These are phyloP conservation scores for Fagopyrum esculentum DNA, from an alignment of 148 eudicot genomes.

Conservation along the genomic window DNA sequence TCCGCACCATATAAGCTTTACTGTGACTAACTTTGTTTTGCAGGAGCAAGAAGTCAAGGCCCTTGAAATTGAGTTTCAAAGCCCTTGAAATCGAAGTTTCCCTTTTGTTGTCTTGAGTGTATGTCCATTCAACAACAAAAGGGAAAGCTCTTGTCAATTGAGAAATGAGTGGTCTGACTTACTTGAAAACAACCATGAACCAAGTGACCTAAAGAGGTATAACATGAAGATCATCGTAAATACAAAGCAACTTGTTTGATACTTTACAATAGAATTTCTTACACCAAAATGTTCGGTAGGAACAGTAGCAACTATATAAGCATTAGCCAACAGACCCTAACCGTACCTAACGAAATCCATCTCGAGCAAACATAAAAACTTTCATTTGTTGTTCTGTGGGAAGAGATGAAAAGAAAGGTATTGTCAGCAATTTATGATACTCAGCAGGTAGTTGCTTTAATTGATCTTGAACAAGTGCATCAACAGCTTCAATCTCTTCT, in stretches of 20 bases:
- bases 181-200: neutral
- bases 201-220: neutral
- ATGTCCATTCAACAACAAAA: no score
- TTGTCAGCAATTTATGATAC: slow-evolving; percentile 41
- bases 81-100: no score
- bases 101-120: no score
- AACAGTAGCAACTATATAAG: neutral
- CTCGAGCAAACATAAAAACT: slow-evolving; percentile 65
- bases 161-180: no score
- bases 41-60: no score
- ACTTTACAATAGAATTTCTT: neutral
- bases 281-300: neutral
- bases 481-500: slow-evolving; percentile 95
- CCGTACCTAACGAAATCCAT: slow-evolving; percentile 79
- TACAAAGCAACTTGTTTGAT: neutral
- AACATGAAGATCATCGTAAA: neutral
- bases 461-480: slow-evolving; percentile 64
- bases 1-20: no score
- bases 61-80: no score
- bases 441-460: slow-evolving; percentile 55
- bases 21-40: no score
- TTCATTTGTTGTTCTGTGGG: slow-evolving; percentile 93
- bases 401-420: slow-evolving; percentile 78
- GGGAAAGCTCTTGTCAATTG: no score
- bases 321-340: slow-evolving; percentile 39